These are phyloP conservation scores for Pyrenochaeta sp. DNA, from an alignment of 2,329 filamentous ascomycete genomes.

Conservation along the genomic window DNA sequence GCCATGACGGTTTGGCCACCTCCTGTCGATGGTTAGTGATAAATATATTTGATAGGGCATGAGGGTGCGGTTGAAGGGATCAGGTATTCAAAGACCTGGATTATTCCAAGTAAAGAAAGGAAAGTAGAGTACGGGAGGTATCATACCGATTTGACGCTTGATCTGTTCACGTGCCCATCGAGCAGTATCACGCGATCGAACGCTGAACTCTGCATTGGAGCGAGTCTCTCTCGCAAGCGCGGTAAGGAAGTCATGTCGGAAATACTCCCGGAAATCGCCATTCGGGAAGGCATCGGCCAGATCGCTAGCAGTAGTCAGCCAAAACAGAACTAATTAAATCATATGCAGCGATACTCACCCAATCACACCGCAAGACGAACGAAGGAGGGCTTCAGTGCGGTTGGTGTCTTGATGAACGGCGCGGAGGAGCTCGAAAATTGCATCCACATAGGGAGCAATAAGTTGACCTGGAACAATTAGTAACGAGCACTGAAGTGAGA, in stretches of 20 bases:
- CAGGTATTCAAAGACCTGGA: not conserved
- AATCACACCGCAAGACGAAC: constrained; percentile 96
- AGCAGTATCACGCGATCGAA: constrained; percentile 89
- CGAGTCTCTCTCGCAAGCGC: constrained; percentile 91
- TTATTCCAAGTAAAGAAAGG: constrained; percentile 8
- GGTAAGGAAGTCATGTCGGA: constrained; percentile 91
- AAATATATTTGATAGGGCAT: not conserved
- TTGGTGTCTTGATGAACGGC: constrained; percentile 82
- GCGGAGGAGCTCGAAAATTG: constrained; percentile 87
- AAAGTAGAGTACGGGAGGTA: constrained; percentile 15
- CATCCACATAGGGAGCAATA: constrained; percentile 78
- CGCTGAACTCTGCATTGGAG: constrained; percentile 83
- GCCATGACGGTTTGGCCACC: too few species aligned
- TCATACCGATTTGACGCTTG: constrained; percentile 77
- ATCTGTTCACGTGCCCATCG: constrained; percentile 98
- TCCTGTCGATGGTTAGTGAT: too few species aligned
- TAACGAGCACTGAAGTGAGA: not conserved
- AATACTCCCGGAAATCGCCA: constrained; percentile 82
- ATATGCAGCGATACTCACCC: constrained; percentile 68
- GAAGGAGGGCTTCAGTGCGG: constrained; percentile 88
- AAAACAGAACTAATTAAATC: constrained; percentile 1
- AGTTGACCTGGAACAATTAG: constrained; percentile 64
- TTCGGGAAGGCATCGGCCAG: constrained; percentile 92
- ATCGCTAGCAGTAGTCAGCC: constrained; percentile 69
- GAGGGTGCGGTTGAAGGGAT: too few species aligned